These are phyloP conservation scores for Fusarium sp. DNA, from an alignment of 2,329 filamentous ascomycete species.

Conservation along the genomic window DNA sequence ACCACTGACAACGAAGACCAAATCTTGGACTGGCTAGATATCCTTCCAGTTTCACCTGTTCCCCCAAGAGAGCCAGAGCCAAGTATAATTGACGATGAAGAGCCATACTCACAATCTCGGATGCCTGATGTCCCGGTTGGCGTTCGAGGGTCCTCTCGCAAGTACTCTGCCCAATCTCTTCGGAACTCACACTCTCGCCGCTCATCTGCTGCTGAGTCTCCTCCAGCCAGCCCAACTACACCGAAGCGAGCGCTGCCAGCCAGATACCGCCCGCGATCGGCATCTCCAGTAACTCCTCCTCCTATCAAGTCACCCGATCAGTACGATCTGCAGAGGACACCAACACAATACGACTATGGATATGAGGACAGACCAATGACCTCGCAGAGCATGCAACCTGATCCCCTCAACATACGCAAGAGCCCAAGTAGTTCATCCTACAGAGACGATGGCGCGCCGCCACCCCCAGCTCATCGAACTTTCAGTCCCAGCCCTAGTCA, in stretches of 20 bases:
- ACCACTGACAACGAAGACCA: constrained; percentile 80
- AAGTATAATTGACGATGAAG: constrained; percentile 46
- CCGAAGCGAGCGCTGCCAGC: constrained; percentile 45
- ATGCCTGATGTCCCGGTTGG: constrained; percentile 49
- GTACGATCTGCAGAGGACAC: constrained; percentile 48
- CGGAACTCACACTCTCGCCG: constrained; percentile 37
- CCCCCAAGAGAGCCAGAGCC: constrained; percentile 56
- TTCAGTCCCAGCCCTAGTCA: constrained; percentile 44
- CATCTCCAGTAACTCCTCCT: constrained; percentile 40
- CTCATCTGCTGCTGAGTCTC: constrained; percentile 34
- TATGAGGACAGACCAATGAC: constrained; percentile 45
- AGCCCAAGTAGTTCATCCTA: constrained; percentile 48
- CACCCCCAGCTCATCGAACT: constrained; percentile 64
- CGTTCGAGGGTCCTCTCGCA: constrained; percentile 41
- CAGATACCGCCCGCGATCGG: constrained; percentile 42
- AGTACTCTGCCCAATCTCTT: constrained; percentile 39
- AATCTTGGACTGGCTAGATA: constrained; percentile 85
- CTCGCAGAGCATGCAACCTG: constrained; percentile 52
- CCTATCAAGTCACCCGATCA: constrained; percentile 40
- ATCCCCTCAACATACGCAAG: constrained; percentile 50
- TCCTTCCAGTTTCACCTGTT: constrained; percentile 68
- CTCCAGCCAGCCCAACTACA: constrained; percentile 47
- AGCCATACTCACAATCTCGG: constrained; percentile 26
- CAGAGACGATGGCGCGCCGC: constrained; percentile 66
- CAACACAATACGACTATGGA: constrained; percentile 49